A percentile compares a stretch with the other conserved stretches of the same genome.
These are phyloP conservation scores for Colletotrichum echinochloae DNA, from an alignment of 2,329 filamentous ascomycete genomes.

Conservation along the genomic window DNA sequence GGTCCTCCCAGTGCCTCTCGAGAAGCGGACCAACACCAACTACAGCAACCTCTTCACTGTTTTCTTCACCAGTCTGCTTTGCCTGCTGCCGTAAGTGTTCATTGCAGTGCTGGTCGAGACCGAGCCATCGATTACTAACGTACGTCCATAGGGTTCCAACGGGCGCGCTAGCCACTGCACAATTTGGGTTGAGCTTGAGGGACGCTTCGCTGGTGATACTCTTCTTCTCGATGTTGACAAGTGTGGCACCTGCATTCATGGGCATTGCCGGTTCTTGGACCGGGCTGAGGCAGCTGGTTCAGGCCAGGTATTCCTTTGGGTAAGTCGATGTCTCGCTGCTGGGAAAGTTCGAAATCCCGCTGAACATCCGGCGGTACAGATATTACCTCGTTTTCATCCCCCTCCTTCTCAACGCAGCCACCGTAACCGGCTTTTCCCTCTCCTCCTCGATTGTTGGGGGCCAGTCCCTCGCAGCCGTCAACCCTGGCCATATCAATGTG, in stretches of 20 bases:
- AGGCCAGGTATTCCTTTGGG: constrained; percentile 72
- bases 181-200: constrained; percentile 65
- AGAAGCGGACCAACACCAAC: constrained; percentile 64
- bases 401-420: constrained; percentile 67
- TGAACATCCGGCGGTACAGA: constrained; percentile 43
- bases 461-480: constrained; percentile 62
- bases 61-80: constrained; percentile 69
- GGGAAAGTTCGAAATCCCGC: not conserved
- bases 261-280: constrained; percentile 66
- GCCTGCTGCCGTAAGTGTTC: constrained; percentile 65
- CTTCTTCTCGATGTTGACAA: constrained; percentile 68
- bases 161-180: constrained; percentile 67
- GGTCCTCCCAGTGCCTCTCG: constrained; percentile 66
- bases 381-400: constrained; percentile 64
- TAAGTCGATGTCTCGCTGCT: constrained; percentile 44
- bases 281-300: constrained; percentile 70
- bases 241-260: constrained; percentile 66
- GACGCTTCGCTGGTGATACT: constrained; percentile 68
- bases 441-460: constrained; percentile 68
- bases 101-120: not conserved
- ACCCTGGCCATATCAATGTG: constrained; percentile 58
- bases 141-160: constrained; percentile 61
- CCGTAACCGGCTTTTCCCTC: constrained; percentile 68
- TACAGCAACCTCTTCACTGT: constrained; percentile 70
- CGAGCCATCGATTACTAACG: constrained; percentile 10